Evolutionary conservation across 2,329 filamentous ascomycete genomes (phyloP), one percentile per base, ranked within the genome.

Genomic region (Talaromyces sp.): DNA sequence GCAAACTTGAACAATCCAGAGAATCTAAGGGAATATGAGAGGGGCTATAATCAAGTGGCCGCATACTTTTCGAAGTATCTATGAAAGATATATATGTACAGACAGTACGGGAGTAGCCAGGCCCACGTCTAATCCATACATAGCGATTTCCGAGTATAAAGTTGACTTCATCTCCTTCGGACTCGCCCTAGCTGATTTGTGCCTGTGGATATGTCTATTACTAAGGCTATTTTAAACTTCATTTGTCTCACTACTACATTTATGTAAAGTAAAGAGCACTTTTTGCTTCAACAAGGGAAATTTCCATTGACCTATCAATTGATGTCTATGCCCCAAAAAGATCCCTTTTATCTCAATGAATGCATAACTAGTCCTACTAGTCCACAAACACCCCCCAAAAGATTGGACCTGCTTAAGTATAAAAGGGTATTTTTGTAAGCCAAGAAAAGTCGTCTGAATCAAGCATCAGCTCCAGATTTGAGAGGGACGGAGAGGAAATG

Each of bases 11-110:
- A 79, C 44, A 77, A 87, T 53, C 75, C 79, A 56, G 75, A 75
- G 36, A 81, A 79, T 50, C 82, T 85, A 68, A 84, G 82, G 73
- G 81, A 83, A 65, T 87, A 88, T 76, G 73, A 18, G 81, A 75
- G 3, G 80, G 70, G 5, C 73, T 50, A 50, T 14, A 40, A n/a
- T 14, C 36, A 40, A 14, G 36, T 40, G 4, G 36, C 36, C 4
- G 36, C 36, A 9, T 40, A 40, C 16, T 40, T 40, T n/a, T 5
- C 5, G 10, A 40, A n/a, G 36, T 9, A 14, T n/a, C 36, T 40
- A 40, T 40, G 36, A 40, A n/a, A 40, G 16, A 40, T 14, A 4
- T 5, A 12, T n/a, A 40, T 40, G 10, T 8, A 40, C 10, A 40
- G 36, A 40, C 36, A 8, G 10, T 40, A 23, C 23, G 23, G 23